A percentile compares a stretch with the other conserved stretches of the same genome.
phyloP scores from a whole-genome alignment of 768 basidiomycete genomes.

The Dacryopinax spathularia region DNA sequence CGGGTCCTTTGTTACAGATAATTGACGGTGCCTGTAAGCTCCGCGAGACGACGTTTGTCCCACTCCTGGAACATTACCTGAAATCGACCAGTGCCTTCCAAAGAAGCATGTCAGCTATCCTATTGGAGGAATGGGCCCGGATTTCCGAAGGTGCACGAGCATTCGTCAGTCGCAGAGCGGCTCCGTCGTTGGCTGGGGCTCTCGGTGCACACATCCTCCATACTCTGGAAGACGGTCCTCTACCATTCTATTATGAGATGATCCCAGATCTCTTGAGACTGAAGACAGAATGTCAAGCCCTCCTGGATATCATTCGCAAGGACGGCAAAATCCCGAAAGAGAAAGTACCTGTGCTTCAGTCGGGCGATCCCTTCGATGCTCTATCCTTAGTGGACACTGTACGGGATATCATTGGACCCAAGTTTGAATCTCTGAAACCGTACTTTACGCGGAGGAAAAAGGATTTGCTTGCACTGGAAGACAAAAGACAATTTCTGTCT shows the following conservation, averaged over 20 bases:
- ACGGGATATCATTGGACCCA: conserved; percentile 48
- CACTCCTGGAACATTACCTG: conserved; percentile 64
- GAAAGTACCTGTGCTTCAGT: conserved; percentile 64
- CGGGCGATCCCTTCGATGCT: conserved; percentile 59
- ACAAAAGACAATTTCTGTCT: conserved; percentile 56
- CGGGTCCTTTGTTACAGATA: background rate
- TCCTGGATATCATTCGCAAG: conserved; percentile 68
- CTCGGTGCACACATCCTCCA: conserved; percentile 53
- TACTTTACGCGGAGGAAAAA: conserved; percentile 63
- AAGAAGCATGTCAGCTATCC: conserved; percentile 66
- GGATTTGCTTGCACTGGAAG: conserved; percentile 55
- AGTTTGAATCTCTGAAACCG: conserved; percentile 62
- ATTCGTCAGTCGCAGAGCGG: conserved; percentile 34
- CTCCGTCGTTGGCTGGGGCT: conserved; percentile 46
- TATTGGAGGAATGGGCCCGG: conserved; percentile 85
- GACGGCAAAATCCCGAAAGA: conserved; percentile 76
- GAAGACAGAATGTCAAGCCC: conserved; percentile 58
- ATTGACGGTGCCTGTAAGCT: conserved; percentile 19
- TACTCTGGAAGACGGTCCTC: conserved; percentile 62
- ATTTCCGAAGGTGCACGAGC: conserved; percentile 17
- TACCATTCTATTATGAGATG: conserved; percentile 84
- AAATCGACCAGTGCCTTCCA: conserved; percentile 85
- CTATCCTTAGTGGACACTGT: conserved; percentile 73
- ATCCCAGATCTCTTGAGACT: conserved; percentile 64
- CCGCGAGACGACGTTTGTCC: conserved; percentile 54